Percentiles rank a stretch among this genome's conserved stretches.
Evolutionary conservation across 257 asterid genomes (phyloP).

Genomic region (Voacanga thouarsii): DNA sequence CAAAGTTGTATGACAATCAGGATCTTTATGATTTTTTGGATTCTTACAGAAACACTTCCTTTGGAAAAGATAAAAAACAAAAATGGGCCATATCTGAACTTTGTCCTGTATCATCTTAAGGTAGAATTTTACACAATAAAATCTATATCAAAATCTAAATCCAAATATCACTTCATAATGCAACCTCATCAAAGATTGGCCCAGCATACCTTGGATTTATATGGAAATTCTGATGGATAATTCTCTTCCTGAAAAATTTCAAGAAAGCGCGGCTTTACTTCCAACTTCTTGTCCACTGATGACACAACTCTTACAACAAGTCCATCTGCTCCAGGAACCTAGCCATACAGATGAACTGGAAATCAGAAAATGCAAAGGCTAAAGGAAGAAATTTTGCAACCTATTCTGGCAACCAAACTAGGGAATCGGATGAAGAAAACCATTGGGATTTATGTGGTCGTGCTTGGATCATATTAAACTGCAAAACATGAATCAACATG

Average conservation of each 20-base stretch:
- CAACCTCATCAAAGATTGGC: constrained; percentile 12
- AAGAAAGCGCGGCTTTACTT: constrained; percentile 89
- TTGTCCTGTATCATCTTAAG: neutral
- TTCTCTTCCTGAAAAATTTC: constrained; percentile 88
- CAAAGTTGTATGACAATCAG: neutral
- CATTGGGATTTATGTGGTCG: neutral
- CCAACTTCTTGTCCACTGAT: constrained; percentile 96
- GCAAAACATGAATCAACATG: constrained; percentile 10
- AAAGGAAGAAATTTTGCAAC: constrained; percentile 3
- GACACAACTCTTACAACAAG: constrained; percentile 96
- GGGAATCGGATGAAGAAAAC: neutral
- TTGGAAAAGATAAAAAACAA: neutral
- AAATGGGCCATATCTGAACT: neutral
- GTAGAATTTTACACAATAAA: neutral
- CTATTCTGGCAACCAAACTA: neutral
- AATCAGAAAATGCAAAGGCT: neutral
- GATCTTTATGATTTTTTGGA: neutral
- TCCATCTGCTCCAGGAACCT: constrained; percentile 96
- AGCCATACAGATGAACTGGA: constrained; percentile 10
- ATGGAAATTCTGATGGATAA: constrained; percentile 75
- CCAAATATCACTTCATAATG: constrained; percentile 10
- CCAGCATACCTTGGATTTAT: constrained; percentile 79
- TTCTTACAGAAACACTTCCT: neutral
- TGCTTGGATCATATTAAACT: constrained; percentile 19
- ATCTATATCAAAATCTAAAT: neutral